Evolutionary conservation across 495 filamentous ascomycete genomes (phyloP).

Genomic region (Podospora appendiculata): DNA sequence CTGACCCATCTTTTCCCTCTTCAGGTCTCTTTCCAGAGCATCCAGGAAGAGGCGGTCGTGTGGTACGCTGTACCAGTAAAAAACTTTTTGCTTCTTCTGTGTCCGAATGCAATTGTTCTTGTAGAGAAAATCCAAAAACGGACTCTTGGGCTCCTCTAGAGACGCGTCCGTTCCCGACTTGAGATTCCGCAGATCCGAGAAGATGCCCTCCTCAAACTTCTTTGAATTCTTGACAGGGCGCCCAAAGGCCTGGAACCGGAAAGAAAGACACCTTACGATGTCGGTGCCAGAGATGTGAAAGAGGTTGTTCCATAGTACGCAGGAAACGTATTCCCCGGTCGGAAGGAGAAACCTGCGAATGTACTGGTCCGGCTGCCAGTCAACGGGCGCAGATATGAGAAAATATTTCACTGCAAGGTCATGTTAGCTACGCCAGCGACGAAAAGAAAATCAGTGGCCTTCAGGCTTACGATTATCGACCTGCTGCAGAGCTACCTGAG

Average conservation of each 20-base stretch:
- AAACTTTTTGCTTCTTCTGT: constrained; percentile 99
- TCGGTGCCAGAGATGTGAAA: constrained; percentile 99
- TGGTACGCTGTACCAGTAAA: constrained; percentile 99
- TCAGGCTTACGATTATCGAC: constrained; percentile 83
- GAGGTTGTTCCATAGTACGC: constrained; percentile 95
- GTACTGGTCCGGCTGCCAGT: constrained; percentile 95
- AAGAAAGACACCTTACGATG: constrained; percentile 95
- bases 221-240: constrained; percentile 99
- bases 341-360: constrained; percentile 92
- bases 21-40: constrained; percentile 92
- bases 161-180: constrained; percentile 99
- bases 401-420: constrained; percentile 85
- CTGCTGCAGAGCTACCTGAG: constrained; percentile 94
- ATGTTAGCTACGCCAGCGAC: constrained; percentile 6
- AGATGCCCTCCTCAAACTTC: constrained; percentile 99
- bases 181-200: constrained; percentile 94
- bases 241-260: constrained; percentile 97
- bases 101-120: constrained; percentile 99
- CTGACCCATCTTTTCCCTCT: constrained; percentile 98
- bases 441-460: neutral
- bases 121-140: constrained; percentile 96
- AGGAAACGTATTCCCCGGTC: constrained; percentile 97
- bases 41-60: constrained; percentile 97
- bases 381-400: constrained; percentile 94
- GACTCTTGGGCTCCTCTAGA: constrained; percentile 96